Base-by-base conservation (phyloP, 371 early-diverging fungal genomes). In the Mucor piriformis region DNA sequence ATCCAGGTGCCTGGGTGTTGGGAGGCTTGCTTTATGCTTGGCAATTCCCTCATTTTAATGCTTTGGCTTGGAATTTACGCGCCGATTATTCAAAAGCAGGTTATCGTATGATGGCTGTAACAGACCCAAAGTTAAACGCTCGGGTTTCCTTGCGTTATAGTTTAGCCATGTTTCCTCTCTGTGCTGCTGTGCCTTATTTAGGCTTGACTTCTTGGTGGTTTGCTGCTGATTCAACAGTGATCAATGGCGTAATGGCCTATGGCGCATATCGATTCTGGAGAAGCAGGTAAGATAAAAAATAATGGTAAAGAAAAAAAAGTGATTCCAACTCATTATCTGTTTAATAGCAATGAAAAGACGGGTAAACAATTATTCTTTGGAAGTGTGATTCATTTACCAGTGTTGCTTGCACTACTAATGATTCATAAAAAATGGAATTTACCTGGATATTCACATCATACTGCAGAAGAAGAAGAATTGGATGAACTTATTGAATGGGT, bases 21-120 rank as follows among this genome's bases (percentile, higher is more conserved):
- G 96, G 85, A 27, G 85, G 76, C 1, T 63, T 94, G 0, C 74
- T 98, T 40, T 98, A 90, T 69, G 92, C 94, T 0, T 98, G 99
- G 98, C 98, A 98, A 73, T 98, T 98, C 73, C 99, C 99, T 18
- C 99, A 98, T 65, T 98, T 98, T 69, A 97, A 97, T 73, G 80
- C 97, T 2, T 70, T 98, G 27, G 83, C 91, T 16, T 95, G 94
- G 91, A 94, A 92, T 57, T 74, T 98, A 49, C 78, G 97, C 10
- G 87, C 89, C 1, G 97, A 98, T 67, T 98, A 98, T 74, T 87
- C 93, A 13, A 95, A 95, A 73, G 99, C 98, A 1, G 99, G 98
- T 1, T 98, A 96, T 74, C 84, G 89, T 6, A 98, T 98, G 98
- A 92, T 92, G 91, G 82, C 91, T 1, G 94, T 94, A 0, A 88